These are phyloP conservation scores for Rutstroemia sydowiana DNA, from an alignment of 2,329 filamentous ascomycete species.

Conservation along the genomic window DNA sequence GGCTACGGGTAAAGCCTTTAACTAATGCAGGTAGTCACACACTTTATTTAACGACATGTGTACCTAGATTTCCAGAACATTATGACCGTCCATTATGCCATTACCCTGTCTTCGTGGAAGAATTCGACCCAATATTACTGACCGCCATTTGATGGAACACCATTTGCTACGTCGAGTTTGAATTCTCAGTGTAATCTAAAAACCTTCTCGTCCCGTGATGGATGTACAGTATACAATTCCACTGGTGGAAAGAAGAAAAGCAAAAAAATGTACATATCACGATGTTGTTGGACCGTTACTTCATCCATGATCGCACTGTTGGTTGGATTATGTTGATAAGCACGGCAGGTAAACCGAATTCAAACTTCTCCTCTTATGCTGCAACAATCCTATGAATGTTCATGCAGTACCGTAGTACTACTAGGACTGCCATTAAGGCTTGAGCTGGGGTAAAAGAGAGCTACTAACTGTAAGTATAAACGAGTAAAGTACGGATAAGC, in stretches of 20 bases:
- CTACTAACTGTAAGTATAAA: neutral
- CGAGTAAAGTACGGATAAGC: constrained; percentile 2
- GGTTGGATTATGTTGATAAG: neutral
- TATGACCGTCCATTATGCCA: constrained; percentile 5
- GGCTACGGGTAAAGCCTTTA: constrained; percentile 11
- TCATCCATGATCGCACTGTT: neutral
- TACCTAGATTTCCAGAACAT: neutral
- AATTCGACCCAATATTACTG: constrained; percentile 28
- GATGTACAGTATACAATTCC: neutral
- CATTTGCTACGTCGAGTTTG: constrained; percentile 13
- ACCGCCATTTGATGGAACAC: constrained; percentile 23
- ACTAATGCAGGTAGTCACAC: constrained; percentile 11
- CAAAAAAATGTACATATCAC: neutral
- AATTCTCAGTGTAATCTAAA: neutral
- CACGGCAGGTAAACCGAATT: neutral
- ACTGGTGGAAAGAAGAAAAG: neutral
- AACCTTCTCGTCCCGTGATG: neutral
- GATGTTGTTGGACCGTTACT: neutral
- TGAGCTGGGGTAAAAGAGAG: constrained; percentile 5
- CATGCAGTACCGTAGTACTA: too few relatives aligned
- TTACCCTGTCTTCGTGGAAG: constrained; percentile 8
- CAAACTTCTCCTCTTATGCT: too few relatives aligned
- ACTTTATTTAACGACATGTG: constrained; percentile 7
- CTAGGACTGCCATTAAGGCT: neutral
- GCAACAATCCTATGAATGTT: too few relatives aligned